Conservation (phyloP, 2,329 filamentous ascomycete species). For the Calonectria ilicicola region DNA sequence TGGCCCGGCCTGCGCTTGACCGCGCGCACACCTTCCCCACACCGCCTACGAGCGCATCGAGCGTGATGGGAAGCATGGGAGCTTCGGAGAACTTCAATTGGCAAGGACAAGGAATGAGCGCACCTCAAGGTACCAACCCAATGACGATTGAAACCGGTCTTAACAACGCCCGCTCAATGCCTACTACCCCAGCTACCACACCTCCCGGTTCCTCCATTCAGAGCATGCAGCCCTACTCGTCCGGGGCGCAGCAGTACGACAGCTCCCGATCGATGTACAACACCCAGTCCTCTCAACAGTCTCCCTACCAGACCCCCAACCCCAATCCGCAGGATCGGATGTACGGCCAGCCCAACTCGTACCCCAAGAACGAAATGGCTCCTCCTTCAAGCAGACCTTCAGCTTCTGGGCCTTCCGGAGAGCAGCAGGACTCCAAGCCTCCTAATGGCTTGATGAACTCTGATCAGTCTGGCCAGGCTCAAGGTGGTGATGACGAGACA, state of each 20-base stretch:
- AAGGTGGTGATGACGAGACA: slow-evolving; percentile 74
- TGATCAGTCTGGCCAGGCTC: slow-evolving; percentile 62
- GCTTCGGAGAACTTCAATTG: slow-evolving; percentile 85
- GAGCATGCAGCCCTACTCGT: slow-evolving; percentile 82
- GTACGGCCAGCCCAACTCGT: slow-evolving; percentile 75
- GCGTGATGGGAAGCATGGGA: slow-evolving; percentile 80
- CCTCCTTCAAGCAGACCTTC: slow-evolving; percentile 76
- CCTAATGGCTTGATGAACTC: slow-evolving; percentile 75
- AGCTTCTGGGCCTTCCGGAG: slow-evolving; percentile 68
- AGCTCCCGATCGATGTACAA: slow-evolving; percentile 83
- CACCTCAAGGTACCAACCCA: slow-evolving; percentile 73
- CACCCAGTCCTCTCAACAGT: slow-evolving; percentile 74
- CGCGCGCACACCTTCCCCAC: slow-evolving; percentile 94
- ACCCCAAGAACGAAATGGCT: slow-evolving; percentile 90
- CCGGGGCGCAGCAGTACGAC: slow-evolving; percentile 78
- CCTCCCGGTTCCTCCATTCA: slow-evolving; percentile 84
- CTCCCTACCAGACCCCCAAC: slow-evolving; percentile 76
- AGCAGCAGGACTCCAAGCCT: slow-evolving; percentile 72
- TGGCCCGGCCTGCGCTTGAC: slow-evolving; percentile 82
- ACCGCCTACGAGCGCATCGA: slow-evolving; percentile 91
- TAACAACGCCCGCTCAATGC: slow-evolving; percentile 85
- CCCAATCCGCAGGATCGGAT: slow-evolving; percentile 73
- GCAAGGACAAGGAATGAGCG: slow-evolving; percentile 72
- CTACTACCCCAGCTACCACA: slow-evolving; percentile 90
- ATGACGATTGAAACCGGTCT: slow-evolving; percentile 85